Base-by-base conservation (phyloP, 306 rosid species). In the Malus orientalis region DNA sequence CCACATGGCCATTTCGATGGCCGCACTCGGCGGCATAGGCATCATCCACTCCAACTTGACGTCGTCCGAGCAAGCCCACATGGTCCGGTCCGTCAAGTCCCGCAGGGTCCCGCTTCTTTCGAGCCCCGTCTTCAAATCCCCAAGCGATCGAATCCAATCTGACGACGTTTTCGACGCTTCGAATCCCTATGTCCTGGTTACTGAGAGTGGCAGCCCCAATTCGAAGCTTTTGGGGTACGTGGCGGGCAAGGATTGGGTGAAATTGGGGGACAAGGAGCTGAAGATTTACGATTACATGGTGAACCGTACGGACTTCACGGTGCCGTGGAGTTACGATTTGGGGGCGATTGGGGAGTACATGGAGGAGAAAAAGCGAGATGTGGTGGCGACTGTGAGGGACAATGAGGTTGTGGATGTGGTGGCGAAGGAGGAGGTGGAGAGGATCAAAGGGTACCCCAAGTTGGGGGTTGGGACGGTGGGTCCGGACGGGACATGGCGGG, bases 1-100 rank as follows among this genome's bases (percentile, higher is more conserved):
- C 3, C 51, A 80, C 81, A 93, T 91, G 98, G 93, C 97, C 53
- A 63, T 85, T 6, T 74, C 96, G 75, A 91, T 93, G 92, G 98
- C 98, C 2, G 79, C 98, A 1, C 87, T 91, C 1, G 97, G 97
- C 1, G 97, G 92, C 22, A 76, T 93, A 71, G 92, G 93, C 7
- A 23, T 93, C 67, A 23, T 91, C 60, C 98, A 91, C 81, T 81
- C 92, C 47, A 93, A 93, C 78, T 36, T 73, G 29, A 14, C 91
- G 9, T 10, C 92, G 29, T 49, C 82, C 22, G 75, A 32, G 3
- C 98, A 93, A 33, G 93, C 92, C 19, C 64, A 92, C 15, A n/a
- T 87, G 74, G 72, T 93, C 72, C 74, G 78, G 40, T 68, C 89
- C 70, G 96, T 89, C 25, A 93, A 93, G 86, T 74, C 93, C 9